These are phyloP conservation scores for Mycena rebaudengoi DNA, from an alignment of 768 basidiomycete genomes.

Conservation along the genomic window DNA sequence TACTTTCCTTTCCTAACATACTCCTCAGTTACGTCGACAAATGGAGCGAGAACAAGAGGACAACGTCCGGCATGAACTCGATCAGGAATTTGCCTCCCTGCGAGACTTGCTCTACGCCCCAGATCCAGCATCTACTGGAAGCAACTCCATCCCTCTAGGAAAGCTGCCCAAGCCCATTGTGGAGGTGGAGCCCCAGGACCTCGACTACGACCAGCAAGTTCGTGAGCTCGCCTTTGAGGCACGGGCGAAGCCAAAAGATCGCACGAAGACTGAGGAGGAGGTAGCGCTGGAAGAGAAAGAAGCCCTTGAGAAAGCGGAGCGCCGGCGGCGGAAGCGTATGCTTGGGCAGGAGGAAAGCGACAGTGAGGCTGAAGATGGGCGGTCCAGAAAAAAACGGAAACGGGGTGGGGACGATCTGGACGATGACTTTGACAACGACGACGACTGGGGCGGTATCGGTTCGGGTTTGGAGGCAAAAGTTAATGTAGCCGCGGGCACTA, in stretches of 20 bases:
- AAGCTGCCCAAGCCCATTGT: conserved; percentile 22
- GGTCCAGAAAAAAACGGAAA: conserved; percentile 51
- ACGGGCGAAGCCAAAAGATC: conserved; percentile 91
- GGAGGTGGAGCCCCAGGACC: conserved; percentile 49
- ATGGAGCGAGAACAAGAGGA: conserved; percentile 87
- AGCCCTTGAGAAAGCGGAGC: conserved; percentile 86
- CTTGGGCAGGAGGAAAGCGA: conserved; percentile 78
- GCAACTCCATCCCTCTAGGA: conserved; percentile 47
- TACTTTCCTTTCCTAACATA: conserved; percentile 2
- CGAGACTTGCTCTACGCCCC: conserved; percentile 74
- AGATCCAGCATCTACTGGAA: conserved; percentile 54
- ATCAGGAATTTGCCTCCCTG: conserved; percentile 85
- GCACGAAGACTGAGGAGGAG: conserved; percentile 97
- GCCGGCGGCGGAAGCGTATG: conserved; percentile 82
- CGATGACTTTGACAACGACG: conserved; percentile 77
- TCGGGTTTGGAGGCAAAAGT: conserved; percentile 46
- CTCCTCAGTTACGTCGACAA: conserved; percentile 80
- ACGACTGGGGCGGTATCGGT: conserved; percentile 52
- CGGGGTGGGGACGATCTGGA: conserved; percentile 89
- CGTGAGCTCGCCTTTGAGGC: conserved; percentile 93
- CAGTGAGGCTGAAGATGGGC: conserved; percentile 63
- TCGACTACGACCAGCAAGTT: conserved; percentile 92
- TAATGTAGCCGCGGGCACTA: conserved; percentile 37
- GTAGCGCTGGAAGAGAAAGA: conserved; percentile 89
- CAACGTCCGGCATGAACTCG: conserved; percentile 85